Evolutionary conservation across 2,329 filamentous ascomycete species (phyloP).

Genomic region (Cercospora sojina): DNA sequence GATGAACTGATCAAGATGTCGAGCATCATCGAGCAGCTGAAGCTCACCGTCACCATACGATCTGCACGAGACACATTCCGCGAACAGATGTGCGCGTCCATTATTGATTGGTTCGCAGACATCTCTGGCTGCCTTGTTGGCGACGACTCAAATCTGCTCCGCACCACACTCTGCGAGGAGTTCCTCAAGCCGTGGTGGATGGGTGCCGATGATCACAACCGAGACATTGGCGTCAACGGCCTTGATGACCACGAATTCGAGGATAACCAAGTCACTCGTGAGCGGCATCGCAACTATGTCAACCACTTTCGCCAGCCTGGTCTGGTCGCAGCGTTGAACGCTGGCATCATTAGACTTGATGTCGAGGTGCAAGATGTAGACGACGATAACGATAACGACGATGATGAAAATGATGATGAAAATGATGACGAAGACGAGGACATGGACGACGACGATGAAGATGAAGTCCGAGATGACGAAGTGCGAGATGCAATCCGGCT

Average conservation of each 20-base stretch:
- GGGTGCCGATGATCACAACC: conserved; percentile 80
- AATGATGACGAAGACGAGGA: conserved; percentile 33
- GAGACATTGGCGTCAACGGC: conserved; percentile 71
- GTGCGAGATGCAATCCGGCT: conserved; percentile 49
- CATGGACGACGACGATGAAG: conserved; percentile 30
- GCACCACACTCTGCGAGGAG: conserved; percentile 84
- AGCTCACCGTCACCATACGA: conserved; percentile 90
- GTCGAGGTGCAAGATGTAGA: conserved; percentile 45
- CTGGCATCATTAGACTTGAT: conserved; percentile 30
- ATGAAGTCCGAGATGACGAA: conserved; percentile 26
- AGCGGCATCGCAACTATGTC: conserved; percentile 44
- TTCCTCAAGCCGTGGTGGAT: conserved; percentile 82
- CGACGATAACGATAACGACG: conserved; percentile 44
- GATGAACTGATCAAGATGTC: conserved; percentile 73
- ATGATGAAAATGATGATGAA: conserved; percentile 51
- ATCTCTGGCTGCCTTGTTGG: conserved; percentile 87
- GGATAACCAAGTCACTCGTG: conserved; percentile 46
- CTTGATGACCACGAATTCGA: conserved; percentile 77
- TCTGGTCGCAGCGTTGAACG: conserved; percentile 18
- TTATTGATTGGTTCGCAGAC: conserved; percentile 93
- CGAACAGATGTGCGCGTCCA: conserved; percentile 97
- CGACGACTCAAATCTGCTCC: conserved; percentile 72
- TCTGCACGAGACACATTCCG: conserved; percentile 93
- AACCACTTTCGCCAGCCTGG: conserved; percentile 29
- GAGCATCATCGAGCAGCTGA: conserved; percentile 87